Evolutionary conservation across 2,329 filamentous ascomycete species (phyloP).

Genomic region (Colletotrichum shisoi): DNA sequence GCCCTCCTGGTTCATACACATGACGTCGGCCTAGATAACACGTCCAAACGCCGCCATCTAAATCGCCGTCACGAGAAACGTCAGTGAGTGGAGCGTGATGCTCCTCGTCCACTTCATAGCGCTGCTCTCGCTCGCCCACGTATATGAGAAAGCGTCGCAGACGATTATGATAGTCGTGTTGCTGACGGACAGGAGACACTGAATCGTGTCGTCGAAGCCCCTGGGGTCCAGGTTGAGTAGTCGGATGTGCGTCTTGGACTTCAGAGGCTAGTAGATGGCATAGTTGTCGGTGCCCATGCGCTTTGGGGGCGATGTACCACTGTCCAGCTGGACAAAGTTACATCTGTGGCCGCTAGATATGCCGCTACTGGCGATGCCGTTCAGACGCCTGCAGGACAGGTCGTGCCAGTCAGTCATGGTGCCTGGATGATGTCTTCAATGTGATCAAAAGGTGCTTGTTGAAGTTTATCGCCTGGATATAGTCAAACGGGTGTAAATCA

Average conservation of each 20-base stretch:
- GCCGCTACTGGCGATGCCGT: constrained; percentile 8
- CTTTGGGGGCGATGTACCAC: not conserved
- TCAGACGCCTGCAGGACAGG: constrained; percentile 10
- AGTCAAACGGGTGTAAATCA: not conserved
- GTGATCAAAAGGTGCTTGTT: not conserved
- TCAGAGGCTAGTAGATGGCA: not conserved
- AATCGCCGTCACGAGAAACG: constrained; percentile 6
- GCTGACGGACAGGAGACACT: not conserved
- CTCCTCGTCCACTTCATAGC: not conserved
- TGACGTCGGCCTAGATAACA: constrained; percentile 40
- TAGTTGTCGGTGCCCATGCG: not conserved
- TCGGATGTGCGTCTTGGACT: constrained; percentile 4
- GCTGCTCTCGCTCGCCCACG: constrained; percentile 45
- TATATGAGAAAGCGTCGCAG: constrained; percentile 51
- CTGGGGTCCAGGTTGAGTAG: not conserved
- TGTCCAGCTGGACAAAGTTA: not conserved
- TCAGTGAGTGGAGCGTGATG: not conserved
- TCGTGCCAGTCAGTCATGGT: constrained; percentile 25
- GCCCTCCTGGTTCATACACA: constrained; percentile 41
- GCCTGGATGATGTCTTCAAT: not conserved
- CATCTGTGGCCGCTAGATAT: constrained; percentile 12
- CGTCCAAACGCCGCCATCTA: constrained; percentile 15
- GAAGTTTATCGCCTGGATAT: not conserved
- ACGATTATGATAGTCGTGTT: not conserved
- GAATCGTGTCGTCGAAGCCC: constrained; percentile 6